A percentile compares a stretch with the other conserved stretches of the same genome.
Conservation (phyloP, 345 rosid species). For the Ailanthus altissimus region DNA sequence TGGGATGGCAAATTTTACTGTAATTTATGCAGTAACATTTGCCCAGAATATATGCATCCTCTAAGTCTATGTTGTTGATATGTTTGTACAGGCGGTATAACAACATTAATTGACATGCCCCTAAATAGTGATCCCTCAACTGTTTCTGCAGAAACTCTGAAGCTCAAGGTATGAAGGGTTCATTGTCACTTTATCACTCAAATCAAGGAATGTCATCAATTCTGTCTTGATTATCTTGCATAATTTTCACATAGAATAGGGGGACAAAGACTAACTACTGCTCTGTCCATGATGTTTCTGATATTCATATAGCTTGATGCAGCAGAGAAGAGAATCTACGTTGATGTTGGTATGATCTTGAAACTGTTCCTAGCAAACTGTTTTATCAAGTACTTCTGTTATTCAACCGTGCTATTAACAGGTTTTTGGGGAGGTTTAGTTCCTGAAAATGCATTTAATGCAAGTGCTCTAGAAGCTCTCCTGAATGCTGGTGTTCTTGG, state of each 20-base stretch:
- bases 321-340: constrained; percentile 67
- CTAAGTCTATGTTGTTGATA: constrained; percentile 2
- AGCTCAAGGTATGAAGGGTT: constrained; percentile 60
- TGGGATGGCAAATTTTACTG: not conserved
- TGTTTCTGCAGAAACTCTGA: constrained; percentile 71
- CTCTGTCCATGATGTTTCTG: constrained; percentile 15
- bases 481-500: constrained; percentile 89
- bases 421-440: constrained; percentile 99
- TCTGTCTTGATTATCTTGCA: constrained; percentile 1
- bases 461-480: constrained; percentile 67
- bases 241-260: not conserved
- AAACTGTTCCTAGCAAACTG: constrained; percentile 22
- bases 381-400: constrained; percentile 12
- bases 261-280: constrained; percentile 6
- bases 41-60: not conserved
- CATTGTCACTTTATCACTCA: not conserved
- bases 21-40: not conserved
- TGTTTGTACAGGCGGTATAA: constrained; percentile 67
- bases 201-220: not conserved
- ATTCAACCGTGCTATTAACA: constrained; percentile 27
- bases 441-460: constrained; percentile 85
- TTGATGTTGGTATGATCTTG: constrained; percentile 76
- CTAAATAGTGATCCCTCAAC: constrained; percentile 82
- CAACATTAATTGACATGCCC: constrained; percentile 93
- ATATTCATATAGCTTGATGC: constrained; percentile 58